Conservation (phyloP, 2,329 filamentous ascomycete species). For the Colletotrichum liriopes region DNA sequence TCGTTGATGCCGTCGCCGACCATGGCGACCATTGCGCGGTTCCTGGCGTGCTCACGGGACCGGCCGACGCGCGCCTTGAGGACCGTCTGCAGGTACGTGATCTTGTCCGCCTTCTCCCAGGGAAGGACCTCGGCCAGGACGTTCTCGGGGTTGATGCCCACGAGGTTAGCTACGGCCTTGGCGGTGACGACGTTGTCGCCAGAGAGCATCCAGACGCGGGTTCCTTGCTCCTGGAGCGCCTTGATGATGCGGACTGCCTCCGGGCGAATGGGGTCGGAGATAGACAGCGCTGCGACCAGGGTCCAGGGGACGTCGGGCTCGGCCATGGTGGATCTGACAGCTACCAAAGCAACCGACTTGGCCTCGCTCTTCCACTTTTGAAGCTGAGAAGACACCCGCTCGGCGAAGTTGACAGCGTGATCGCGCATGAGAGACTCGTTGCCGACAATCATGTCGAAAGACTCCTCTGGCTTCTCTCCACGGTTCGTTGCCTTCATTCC, state of each 20-base stretch:
- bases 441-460: conserved; percentile 74
- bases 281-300: conserved; percentile 78
- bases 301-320: conserved; percentile 54
- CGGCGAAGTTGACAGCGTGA: conserved; percentile 58
- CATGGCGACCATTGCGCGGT: conserved; percentile 79
- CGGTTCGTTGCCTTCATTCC: conserved; percentile 75
- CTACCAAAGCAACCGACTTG: conserved; percentile 75
- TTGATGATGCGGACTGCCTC: conserved; percentile 78
- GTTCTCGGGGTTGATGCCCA: conserved; percentile 81
- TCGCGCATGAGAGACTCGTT: conserved; percentile 80
- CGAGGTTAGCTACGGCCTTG: conserved; percentile 79
- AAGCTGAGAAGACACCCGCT: conserved; percentile 55
- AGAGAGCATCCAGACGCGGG: conserved; percentile 91
- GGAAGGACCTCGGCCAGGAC: conserved; percentile 92
- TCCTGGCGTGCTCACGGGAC: conserved; percentile 47
- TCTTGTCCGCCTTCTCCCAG: conserved; percentile 83
- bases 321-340: conserved; percentile 54
- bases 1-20: conserved; percentile 94
- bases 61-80: conserved; percentile 54
- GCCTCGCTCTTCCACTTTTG: conserved; percentile 74
- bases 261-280: conserved; percentile 85
- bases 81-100: conserved; percentile 73
- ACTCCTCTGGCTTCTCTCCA: conserved; percentile 47
- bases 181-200: conserved; percentile 93
- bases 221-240: conserved; percentile 75